Evolutionary conservation across 2,329 filamentous ascomycete genomes (phyloP).

Genomic region (Aspergillus intermedius): DNA sequence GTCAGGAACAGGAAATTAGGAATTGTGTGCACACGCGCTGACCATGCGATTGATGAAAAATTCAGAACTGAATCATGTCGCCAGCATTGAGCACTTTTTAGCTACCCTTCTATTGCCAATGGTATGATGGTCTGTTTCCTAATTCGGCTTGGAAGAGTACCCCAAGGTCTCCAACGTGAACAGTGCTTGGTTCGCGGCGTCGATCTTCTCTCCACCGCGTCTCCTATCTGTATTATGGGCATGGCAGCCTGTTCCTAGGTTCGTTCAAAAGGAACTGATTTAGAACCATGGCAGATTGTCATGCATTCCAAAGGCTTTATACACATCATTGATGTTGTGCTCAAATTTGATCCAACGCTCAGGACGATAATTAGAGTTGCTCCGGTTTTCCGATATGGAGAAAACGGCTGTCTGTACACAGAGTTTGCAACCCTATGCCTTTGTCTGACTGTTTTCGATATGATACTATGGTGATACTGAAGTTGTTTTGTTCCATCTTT

Average conservation of each 20-base stretch:
- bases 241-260: background rate
- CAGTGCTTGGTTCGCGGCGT: background rate
- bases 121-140: background rate
- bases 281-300: too few relatives aligned
- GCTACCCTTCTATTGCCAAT: background rate
- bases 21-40: background rate
- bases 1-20: background rate
- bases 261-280: background rate
- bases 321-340: too few relatives aligned
- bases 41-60: background rate
- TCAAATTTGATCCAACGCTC: too few relatives aligned
- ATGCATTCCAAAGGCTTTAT: too few relatives aligned
- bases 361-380: too few relatives aligned
- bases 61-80: background rate
- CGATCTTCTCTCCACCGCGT: background rate
- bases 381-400: too few relatives aligned
- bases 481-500: too few relatives aligned
- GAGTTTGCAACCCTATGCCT: too few relatives aligned
- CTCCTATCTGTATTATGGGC: background rate
- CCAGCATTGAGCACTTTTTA: background rate
- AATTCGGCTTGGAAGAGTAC: background rate
- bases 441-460: too few relatives aligned
- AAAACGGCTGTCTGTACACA: too few relatives aligned
- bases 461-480: too few relatives aligned
- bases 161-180: background rate